phyloP scores from a whole-genome alignment of 768 basidiomycete genomes.

The Boletus subparvulus region DNA sequence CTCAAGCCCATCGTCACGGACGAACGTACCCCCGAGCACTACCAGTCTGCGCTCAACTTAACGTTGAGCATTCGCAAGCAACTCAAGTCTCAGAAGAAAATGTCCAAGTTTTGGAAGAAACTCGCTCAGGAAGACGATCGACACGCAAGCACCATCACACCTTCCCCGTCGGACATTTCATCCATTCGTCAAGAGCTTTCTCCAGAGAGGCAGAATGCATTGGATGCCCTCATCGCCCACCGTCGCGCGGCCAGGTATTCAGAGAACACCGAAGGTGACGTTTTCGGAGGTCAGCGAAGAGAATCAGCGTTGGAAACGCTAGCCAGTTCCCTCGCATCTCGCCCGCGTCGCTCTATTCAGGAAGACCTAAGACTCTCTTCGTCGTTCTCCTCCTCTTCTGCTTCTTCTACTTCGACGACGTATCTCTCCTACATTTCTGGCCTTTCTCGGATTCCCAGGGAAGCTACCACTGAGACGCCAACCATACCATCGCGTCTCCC shows the following conservation, averaged over 20 bases:
- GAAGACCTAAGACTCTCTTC: conserved; percentile 12
- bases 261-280: conserved; percentile 19
- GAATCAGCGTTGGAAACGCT: conserved; percentile 19
- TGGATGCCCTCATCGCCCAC: conserved; percentile 38
- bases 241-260: conserved; percentile 17
- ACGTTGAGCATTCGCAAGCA: conserved; percentile 45
- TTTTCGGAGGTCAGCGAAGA: conserved; percentile 23
- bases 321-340: conserved; percentile 23
- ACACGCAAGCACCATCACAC: conserved; percentile 24
- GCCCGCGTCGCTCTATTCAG: conserved; percentile 21
- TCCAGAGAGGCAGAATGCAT: conserved; percentile 31
- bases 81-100: conserved; percentile 43
- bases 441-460: conserved; percentile 7
- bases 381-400: conserved; percentile 18
- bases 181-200: conserved; percentile 27
- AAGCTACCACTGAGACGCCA: conserved; percentile 17
- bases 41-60: conserved; percentile 46
- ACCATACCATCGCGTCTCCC: conserved; percentile 14
- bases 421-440: conserved; percentile 15
- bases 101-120: conserved; percentile 47
- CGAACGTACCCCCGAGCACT: conserved; percentile 41
- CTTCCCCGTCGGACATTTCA: conserved; percentile 33
- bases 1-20: conserved; percentile 38
- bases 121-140: conserved; percentile 36
- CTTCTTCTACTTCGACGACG: conserved; percentile 23